phyloP scores from a whole-genome alignment of 177 flowering plant genomes.

The Telopea speciosissima region DNA sequence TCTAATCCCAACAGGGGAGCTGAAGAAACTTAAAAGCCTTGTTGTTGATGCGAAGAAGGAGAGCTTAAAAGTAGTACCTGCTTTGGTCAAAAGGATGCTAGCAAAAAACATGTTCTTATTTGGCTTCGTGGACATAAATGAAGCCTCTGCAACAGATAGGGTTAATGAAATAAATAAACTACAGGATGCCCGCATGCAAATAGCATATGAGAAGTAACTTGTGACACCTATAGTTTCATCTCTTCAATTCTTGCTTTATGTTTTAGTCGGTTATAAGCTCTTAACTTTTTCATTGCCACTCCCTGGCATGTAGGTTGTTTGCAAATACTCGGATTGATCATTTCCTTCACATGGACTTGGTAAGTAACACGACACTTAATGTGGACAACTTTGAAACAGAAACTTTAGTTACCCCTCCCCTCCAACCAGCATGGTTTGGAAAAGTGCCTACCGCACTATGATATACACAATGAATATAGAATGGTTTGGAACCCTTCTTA shows the following conservation, averaged over 20 bases:
- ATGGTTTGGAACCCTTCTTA: too few species aligned
- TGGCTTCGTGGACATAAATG: slow-evolving; percentile 62
- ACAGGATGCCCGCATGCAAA: slow-evolving; percentile 47
- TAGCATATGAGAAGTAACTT: slow-evolving; percentile 55
- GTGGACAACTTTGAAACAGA: neutral
- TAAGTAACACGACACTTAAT: slow-evolving; percentile 23
- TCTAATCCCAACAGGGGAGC: slow-evolving; percentile 41
- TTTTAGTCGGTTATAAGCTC: neutral
- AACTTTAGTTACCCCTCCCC: neutral
- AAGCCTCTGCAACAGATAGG: slow-evolving; percentile 41
- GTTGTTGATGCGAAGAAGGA: slow-evolving; percentile 56
- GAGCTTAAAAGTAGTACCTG: slow-evolving; percentile 37
- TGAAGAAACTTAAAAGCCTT: slow-evolving; percentile 43
- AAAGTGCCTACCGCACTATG: neutral
- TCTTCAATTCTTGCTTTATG: neutral
- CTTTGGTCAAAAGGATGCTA: slow-evolving; percentile 66
- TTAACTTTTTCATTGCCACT: neutral
- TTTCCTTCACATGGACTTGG: slow-evolving; percentile 75
- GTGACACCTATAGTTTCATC: slow-evolving; percentile 3
- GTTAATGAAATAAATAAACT: slow-evolving; percentile 43
- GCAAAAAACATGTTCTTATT: slow-evolving; percentile 60
- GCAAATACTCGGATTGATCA: slow-evolving; percentile 40
- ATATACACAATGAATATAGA: too few species aligned
- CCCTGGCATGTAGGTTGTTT: slow-evolving; percentile 44
- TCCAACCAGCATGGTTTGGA: too few species aligned